Base-by-base conservation (phyloP, 2,329 filamentous ascomycete species). In the Aurifilum marmelostoma region DNA sequence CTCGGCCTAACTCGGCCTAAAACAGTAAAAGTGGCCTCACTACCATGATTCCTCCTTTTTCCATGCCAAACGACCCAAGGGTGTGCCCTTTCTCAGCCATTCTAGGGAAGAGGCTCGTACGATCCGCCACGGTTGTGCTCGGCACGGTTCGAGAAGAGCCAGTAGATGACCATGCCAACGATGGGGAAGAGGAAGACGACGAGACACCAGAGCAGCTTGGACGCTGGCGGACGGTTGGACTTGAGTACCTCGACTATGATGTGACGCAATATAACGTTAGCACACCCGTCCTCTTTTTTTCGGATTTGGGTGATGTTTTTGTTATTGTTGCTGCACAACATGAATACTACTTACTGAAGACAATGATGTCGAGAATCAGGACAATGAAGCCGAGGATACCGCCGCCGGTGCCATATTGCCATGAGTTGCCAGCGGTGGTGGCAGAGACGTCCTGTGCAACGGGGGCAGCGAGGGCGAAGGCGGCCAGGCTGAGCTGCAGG, bases 141-240 rank as follows among this genome's bases (percentile, higher is more conserved):
- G 58, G 81, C 79, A 64, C 88, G 86, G 79, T 90, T 87, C 61
- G 87, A 89, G 79, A 90, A 89, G 65, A 91, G 78, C 76, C 82
- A 90, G 79, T 90, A 91, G 77, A 89, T 79, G 74, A 89, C 77
- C 77, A 89, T 81, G 69, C 88, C 88, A 72, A 87, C 76, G 63
- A 91, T 80, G 4, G 88, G 88, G 80, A 90, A 89, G 71, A 90
- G 77, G 80, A 90, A 90, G 74, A 90, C 87, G 58, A 89, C 80
- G 0, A 90, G 80, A 63, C 83, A 86, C 88, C 88, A 91, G 39
- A 89, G 79, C 3, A 90, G 76, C 80, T 91, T 91, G 77, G 84
- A 80, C 27, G 79, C 76, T 27, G 83, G 79, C 5, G 87, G 83
- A 69, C 88, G 87, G 77, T 85, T 88, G 54, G 88, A 90, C 78